These are phyloP conservation scores for Alternaria sp. DNA, from an alignment of 2,329 filamentous ascomycete species.

Conservation along the genomic window DNA sequence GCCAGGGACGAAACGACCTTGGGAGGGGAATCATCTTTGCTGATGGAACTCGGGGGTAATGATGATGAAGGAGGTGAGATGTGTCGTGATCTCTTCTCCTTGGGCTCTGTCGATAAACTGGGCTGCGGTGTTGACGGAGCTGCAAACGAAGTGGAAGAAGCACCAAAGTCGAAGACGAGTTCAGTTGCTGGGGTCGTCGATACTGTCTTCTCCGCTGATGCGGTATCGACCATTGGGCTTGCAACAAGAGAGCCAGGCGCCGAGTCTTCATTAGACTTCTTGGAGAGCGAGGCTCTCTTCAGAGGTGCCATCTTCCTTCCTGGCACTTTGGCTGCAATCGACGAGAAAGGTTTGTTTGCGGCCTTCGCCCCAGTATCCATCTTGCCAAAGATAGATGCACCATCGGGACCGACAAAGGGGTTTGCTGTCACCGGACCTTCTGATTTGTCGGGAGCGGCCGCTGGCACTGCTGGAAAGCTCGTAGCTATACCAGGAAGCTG, in stretches of 20 bases:
- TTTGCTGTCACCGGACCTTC: too few species aligned
- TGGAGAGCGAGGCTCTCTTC: neutral
- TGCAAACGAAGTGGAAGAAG: neutral
- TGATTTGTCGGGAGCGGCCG: too few species aligned
- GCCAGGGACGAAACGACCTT: neutral
- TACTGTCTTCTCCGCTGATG: neutral
- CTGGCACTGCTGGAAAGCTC: neutral
- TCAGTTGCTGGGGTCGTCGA: accelerated
- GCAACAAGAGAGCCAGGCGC: neutral
- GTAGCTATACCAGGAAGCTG: neutral
- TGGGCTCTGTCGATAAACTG: neutral
- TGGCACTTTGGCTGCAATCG: neutral
- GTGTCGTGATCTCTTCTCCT: neutral
- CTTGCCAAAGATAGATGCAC: neutral
- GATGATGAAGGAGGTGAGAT: neutral
- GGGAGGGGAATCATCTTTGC: neutral
- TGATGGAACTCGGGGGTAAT: neutral
- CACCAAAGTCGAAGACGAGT: neutral
- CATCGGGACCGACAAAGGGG: neutral
- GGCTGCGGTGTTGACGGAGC: neutral
- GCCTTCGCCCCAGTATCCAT: neutral
- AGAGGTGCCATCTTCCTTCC: neutral
- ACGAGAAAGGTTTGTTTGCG: neutral
- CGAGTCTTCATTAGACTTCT: neutral
- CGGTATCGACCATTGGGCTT: neutral